Evolutionary conservation across 176 grass and related monocot genomes (phyloP).

Genomic region (Oryza brachyantha): DNA sequence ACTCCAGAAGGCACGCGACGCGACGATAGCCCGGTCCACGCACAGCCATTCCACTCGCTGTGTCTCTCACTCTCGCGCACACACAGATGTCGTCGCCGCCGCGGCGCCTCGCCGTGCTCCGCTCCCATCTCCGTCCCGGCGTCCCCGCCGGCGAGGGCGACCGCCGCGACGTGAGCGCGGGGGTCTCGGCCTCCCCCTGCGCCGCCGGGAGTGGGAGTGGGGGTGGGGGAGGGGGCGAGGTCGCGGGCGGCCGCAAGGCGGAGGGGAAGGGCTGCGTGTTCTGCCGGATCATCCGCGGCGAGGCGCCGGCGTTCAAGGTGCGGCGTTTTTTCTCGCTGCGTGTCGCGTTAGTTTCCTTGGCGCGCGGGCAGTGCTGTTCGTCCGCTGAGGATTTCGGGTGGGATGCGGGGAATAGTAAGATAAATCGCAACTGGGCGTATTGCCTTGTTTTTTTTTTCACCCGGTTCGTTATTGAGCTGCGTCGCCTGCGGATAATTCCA

Average conservation of each 20-base stretch:
- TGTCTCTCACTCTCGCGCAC: not conserved
- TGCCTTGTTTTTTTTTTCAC: not conserved
- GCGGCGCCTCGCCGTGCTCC: conserved; percentile 39
- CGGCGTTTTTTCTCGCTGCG: not conserved
- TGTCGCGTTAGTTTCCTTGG: not conserved
- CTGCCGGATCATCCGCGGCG: conserved; percentile 35
- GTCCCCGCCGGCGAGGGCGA: not conserved
- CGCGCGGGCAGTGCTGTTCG: not conserved
- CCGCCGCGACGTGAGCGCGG: too few species aligned
- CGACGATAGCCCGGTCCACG: too few species aligned
- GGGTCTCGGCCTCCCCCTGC: conserved; percentile 22
- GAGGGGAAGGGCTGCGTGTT: conserved; percentile 24
- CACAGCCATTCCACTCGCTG: too few species aligned
- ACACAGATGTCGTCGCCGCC: conserved; percentile 38
- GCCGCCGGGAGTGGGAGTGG: not conserved
- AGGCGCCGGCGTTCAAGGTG: conserved; percentile 41
- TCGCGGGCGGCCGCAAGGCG: not conserved
- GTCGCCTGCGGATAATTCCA: not conserved
- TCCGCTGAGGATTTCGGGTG: not conserved
- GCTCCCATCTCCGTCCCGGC: conserved; percentile 32
- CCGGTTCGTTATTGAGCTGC: not conserved
- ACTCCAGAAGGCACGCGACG: too few species aligned
- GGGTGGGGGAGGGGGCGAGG: not conserved
- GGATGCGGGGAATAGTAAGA: too few species aligned
- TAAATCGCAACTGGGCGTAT: not conserved